phyloP scores from a whole-genome alignment of 1,284 basidiomycete genomes.

The Ceratobasidium sp. region DNA sequence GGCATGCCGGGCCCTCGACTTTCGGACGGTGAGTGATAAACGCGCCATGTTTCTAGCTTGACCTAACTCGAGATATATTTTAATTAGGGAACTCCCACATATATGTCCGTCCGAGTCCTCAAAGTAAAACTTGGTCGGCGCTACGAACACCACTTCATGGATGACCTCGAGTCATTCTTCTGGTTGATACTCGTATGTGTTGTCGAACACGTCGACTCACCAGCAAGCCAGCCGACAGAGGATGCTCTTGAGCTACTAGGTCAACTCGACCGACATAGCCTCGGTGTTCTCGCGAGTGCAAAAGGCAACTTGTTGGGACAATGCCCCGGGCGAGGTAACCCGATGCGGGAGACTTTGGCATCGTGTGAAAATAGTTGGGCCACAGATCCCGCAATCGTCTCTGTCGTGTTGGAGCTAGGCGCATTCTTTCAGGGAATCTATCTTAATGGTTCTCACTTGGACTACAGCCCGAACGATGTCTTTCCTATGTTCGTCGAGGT shows the following conservation, averaged over 20 bases:
- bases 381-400: background rate
- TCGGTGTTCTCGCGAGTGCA: background rate
- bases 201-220: slow-evolving; percentile 6
- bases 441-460: background rate
- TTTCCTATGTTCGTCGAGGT: background rate
- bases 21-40: slow-evolving; percentile 18
- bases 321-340: background rate
- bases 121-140: background rate
- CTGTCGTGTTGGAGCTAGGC: background rate
- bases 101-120: slow-evolving; percentile 6
- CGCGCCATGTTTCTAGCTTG: background rate
- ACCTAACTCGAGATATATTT: background rate
- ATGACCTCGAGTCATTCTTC: slow-evolving; percentile 30
- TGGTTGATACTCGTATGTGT: slow-evolving; percentile 19
- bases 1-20: background rate
- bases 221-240: background rate
- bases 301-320: too few species aligned
- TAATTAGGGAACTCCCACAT: slow-evolving; percentile 14
- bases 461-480: background rate
- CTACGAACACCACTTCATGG: slow-evolving; percentile 11
- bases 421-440: background rate
- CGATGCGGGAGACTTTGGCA: background rate
- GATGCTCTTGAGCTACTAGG: background rate
- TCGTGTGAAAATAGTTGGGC: background rate
- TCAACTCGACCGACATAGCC: background rate